Conservation (phyloP, 345 rosid genomes). For the Boechera stricta region DNA sequence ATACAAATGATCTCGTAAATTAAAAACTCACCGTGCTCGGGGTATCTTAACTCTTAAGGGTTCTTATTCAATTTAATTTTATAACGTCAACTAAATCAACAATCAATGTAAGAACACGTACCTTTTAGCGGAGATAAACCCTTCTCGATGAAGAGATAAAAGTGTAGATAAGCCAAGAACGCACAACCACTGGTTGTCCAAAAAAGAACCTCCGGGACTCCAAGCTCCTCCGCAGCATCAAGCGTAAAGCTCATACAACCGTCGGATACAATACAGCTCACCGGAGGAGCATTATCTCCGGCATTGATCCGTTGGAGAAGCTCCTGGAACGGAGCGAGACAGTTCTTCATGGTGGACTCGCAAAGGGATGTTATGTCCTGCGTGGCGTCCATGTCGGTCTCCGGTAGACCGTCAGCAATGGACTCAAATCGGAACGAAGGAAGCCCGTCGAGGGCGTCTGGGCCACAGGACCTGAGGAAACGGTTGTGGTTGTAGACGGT, state of each 20-base stretch:
- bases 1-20: too few species aligned
- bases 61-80: too few species aligned
- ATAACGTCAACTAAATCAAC: too few species aligned
- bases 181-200: conserved; percentile 37
- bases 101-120: background rate
- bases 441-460: too few species aligned
- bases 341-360: conserved; percentile 26
- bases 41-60: too few species aligned
- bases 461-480: too few species aligned
- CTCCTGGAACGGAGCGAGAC: conserved; percentile 36
- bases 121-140: conserved; percentile 37
- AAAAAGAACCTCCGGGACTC: conserved; percentile 35
- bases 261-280: conserved; percentile 42
- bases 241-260: conserved; percentile 43
- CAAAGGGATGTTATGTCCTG: conserved; percentile 31
- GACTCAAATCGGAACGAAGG: too few species aligned
- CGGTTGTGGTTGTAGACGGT: too few species aligned
- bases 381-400: background rate
- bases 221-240: conserved; percentile 45
- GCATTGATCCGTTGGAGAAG: conserved; percentile 34
- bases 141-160: conserved; percentile 28
- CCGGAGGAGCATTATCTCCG: conserved; percentile 28
- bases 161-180: conserved; percentile 31
- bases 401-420: too few species aligned
- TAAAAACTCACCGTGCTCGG: too few species aligned